Base-by-base conservation (phyloP, 805 yeast genomes). In the Pichia rugopelliculosa region DNA sequence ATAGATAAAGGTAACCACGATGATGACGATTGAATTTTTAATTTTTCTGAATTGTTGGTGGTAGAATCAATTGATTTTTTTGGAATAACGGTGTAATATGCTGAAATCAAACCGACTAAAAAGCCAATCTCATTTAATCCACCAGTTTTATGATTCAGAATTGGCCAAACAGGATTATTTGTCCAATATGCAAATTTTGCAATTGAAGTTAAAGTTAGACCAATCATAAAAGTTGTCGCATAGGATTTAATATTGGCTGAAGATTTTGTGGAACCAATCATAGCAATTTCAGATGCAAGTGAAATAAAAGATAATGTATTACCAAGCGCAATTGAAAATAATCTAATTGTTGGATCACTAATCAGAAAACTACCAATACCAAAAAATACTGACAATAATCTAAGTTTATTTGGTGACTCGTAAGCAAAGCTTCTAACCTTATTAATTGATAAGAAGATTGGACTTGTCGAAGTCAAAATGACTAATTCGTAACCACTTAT, bases 121-220 rank as follows among this genome's bases (percentile, higher is more conserved):
- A 88, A 64, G 37, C 93, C 95, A 26, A 79, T 66, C 45, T 71
- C 72, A 65, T 91, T 91, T 73, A 79, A 79, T 13, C 99, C 99
- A 18, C 97, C 96, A 56, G 87, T 89, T 12, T 71, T 76, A 17
- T 73, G 73, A 62, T 89, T 82, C 90, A 93, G 82, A 44, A 90
- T 84, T 25, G 98, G 95, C 99, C 99, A 93, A 42, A 89, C 71
- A 36, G 99, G 99, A 62, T 93, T 93, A 61, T 90, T 90, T 3
- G 98, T 80, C 67, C 77, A 84, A 57, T 74, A 77, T 10, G 83
- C 77, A 67, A 76, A 84, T 60, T 93, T 93, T 18, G 87, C 71
- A 26, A 87, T 76, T 1, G 89, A 77, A 1, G 96, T 80, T 6
- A 80, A 62, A 39, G 86, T 70, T 50, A 93, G 72, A 17, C 99